Evolutionary conservation across 1,284 basidiomycete species (phyloP).

Genomic region (Boletus sp.): DNA sequence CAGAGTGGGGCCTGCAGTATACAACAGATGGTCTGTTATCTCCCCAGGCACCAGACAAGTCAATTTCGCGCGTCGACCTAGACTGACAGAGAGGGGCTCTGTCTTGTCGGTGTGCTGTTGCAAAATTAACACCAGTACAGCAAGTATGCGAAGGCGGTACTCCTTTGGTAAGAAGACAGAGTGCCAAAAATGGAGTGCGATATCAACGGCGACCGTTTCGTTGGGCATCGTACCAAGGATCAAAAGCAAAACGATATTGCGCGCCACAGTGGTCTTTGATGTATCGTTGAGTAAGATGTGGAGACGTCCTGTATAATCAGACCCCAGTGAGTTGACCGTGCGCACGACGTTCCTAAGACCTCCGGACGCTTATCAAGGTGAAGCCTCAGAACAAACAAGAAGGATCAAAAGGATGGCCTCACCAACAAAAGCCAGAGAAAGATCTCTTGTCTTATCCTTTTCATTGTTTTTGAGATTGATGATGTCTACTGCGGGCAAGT

Average conservation of each 20-base stretch:
- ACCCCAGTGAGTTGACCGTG: conserved; percentile 22
- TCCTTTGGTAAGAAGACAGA: conserved; percentile 37
- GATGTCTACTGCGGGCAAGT: conserved; percentile 32
- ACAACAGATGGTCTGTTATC: conserved; percentile 31
- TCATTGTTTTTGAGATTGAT: conserved; percentile 40
- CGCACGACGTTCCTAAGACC: conserved; percentile 26
- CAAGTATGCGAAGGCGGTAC: conserved; percentile 27
- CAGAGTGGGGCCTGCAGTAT: conserved; percentile 26
- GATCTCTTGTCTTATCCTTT: conserved; percentile 32
- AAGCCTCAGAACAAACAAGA: conserved; percentile 1
- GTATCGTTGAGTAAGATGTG: conserved; percentile 37
- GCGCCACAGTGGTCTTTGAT: conserved; percentile 24
- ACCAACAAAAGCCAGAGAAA: conserved; percentile 37
- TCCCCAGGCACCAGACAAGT: conserved; percentile 29
- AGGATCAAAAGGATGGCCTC: conserved; percentile 9
- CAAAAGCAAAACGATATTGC: conserved; percentile 37
- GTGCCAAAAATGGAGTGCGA: conserved; percentile 44
- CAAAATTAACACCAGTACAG: conserved; percentile 14
- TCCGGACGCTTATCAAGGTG: conserved; percentile 14
- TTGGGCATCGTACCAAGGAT: conserved; percentile 34
- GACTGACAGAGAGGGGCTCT: conserved; percentile 14
- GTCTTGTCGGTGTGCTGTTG: conserved; percentile 16
- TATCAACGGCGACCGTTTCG: conserved; percentile 32
- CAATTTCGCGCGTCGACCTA: conserved; percentile 24
- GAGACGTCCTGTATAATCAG: conserved; percentile 22